Evolutionary conservation across 805 yeast genomes (phyloP).

Genomic region (Wickerhamomyces subpelliculosus): DNA sequence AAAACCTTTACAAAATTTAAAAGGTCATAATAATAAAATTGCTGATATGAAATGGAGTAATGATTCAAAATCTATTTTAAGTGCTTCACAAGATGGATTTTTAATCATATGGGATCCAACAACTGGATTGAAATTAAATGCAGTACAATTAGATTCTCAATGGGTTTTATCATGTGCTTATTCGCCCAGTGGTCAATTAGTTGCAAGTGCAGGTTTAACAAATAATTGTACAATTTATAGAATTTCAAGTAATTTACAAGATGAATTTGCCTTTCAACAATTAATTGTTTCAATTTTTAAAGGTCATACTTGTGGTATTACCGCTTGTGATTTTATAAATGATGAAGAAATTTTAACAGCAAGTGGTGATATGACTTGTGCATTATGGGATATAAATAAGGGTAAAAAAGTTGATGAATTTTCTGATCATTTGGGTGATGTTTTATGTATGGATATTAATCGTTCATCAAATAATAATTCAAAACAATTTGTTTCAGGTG

Average conservation of each 20-base stretch:
- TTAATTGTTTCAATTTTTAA: constrained; percentile 50
- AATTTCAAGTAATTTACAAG: constrained; percentile 16
- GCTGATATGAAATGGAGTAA: constrained; percentile 62
- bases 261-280: constrained; percentile 27
- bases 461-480: constrained; percentile 13
- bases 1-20: constrained; percentile 30
- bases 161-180: constrained; percentile 77
- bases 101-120: constrained; percentile 77
- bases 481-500: constrained; percentile 48
- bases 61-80: constrained; percentile 51
- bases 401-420: constrained; percentile 48
- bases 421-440: constrained; percentile 68
- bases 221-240: constrained; percentile 71
- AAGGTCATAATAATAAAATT: constrained; percentile 65
- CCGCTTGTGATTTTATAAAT: constrained; percentile 63
- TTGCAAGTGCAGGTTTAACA: constrained; percentile 80
- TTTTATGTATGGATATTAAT: constrained; percentile 40
- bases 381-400: constrained; percentile 70
- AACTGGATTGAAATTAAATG: constrained; percentile 63
- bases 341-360: constrained; percentile 55
- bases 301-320: constrained; percentile 79
- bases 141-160: constrained; percentile 64
- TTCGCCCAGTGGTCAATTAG: constrained; percentile 56
- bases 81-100: constrained; percentile 85
- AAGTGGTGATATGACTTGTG: constrained; percentile 78